Conservation (phyloP, 1,284 basidiomycete genomes). For the Naganishia sp. region DNA sequence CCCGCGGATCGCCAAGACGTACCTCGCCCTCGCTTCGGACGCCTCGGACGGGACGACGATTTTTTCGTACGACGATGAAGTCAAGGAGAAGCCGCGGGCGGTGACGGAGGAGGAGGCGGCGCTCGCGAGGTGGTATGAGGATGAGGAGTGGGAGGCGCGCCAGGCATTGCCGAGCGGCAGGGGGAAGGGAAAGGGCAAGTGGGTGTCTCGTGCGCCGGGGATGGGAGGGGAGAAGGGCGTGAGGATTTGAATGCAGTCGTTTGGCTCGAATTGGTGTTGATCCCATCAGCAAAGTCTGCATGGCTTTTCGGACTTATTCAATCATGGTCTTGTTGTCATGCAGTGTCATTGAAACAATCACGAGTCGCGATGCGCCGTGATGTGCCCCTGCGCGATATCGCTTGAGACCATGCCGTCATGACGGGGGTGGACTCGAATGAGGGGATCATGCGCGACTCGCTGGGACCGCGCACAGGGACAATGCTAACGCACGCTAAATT, state of each 20-base stretch:
- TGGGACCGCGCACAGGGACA: too few species aligned
- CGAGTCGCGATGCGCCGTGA: neutral
- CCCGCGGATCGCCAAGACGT: constrained; percentile 29
- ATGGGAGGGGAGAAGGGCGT: too few species aligned
- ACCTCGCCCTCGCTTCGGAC: constrained; percentile 19
- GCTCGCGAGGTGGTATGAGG: neutral
- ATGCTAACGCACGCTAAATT: too few species aligned
- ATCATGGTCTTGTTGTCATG: neutral
- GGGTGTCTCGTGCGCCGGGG: constrained; percentile 1
- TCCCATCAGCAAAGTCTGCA: too few species aligned
- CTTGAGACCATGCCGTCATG: too few species aligned
- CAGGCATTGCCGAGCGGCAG: neutral
- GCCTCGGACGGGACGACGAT: neutral
- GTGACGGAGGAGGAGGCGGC: constrained; percentile 3
- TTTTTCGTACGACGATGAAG: constrained; percentile 1
- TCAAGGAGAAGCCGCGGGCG: neutral
- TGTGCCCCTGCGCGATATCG: too few species aligned
- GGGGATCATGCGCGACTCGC: too few species aligned
- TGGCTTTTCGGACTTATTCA: too few species aligned
- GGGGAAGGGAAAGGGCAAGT: neutral
- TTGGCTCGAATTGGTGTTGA: too few species aligned
- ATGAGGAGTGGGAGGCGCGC: constrained; percentile 9
- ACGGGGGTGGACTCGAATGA: too few species aligned
- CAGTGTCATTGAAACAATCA: constrained; percentile 9
- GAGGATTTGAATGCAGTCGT: too few species aligned